Evolutionary conservation across 1,284 basidiomycete species (phyloP).

Genomic region (Fomes fomentarius): DNA sequence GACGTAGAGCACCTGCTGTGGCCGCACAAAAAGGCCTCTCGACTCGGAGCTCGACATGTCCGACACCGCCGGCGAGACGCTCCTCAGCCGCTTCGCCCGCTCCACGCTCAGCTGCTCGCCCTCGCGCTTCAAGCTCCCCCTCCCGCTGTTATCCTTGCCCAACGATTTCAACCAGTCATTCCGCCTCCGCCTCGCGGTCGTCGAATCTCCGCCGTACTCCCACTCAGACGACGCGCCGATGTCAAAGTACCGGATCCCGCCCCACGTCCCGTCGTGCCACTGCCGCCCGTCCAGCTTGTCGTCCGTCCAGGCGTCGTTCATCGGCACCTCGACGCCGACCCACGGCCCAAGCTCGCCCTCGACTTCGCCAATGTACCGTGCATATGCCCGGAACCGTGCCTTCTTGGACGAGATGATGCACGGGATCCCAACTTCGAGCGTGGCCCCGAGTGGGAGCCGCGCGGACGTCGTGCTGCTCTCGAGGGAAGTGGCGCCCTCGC

Average conservation of each 20-base stretch:
- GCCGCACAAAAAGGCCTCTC: constrained; percentile 76
- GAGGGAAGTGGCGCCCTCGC: constrained; percentile 31
- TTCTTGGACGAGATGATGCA: constrained; percentile 87
- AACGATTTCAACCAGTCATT: constrained; percentile 41
- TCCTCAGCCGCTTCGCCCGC: constrained; percentile 68
- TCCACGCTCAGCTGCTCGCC: constrained; percentile 66
- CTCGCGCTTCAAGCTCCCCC: constrained; percentile 58
- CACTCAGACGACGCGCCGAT: constrained; percentile 61
- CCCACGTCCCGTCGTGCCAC: constrained; percentile 85
- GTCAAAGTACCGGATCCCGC: constrained; percentile 82
- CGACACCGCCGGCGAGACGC: constrained; percentile 68
- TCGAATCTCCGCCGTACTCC: constrained; percentile 49
- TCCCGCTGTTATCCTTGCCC: constrained; percentile 30
- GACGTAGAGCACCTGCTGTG: constrained; percentile 82
- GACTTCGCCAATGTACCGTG: constrained; percentile 87
- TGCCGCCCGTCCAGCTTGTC: constrained; percentile 59
- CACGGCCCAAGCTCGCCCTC: constrained; percentile 81
- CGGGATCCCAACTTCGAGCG: constrained; percentile 86
- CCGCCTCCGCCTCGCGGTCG: constrained; percentile 50
- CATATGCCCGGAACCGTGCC: constrained; percentile 84
- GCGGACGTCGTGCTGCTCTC: constrained; percentile 10
- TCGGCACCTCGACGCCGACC: constrained; percentile 90
- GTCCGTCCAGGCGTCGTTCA: constrained; percentile 58
- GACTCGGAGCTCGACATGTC: constrained; percentile 65
- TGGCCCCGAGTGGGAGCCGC: constrained; percentile 58